Conservation (phyloP, 148 eudicot species). For the Heliamphora exappendiculata region DNA sequence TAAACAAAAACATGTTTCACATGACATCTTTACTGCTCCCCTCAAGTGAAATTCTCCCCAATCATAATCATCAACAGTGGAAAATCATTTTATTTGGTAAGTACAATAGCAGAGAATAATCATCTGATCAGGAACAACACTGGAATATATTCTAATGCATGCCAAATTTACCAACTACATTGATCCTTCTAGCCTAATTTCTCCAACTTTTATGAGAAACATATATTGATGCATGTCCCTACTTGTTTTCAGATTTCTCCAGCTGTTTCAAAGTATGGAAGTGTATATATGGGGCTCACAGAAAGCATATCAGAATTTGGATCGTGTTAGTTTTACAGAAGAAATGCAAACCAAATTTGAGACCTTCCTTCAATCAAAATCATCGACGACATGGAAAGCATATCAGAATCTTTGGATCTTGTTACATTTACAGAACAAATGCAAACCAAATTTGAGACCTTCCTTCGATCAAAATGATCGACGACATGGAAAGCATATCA, state of each 20-base stretch:
- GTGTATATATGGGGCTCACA: neutral
- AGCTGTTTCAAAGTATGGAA: neutral
- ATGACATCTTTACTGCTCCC: neutral
- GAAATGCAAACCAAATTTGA: too few species aligned
- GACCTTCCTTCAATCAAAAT: too few species aligned
- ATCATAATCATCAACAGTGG: neutral
- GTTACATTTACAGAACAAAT: too few species aligned
- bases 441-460: too few species aligned
- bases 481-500: slow-evolving; percentile 6
- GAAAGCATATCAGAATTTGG: neutral
- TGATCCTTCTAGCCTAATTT: neutral
- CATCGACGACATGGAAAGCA: too few species aligned
- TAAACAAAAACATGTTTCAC: too few species aligned
- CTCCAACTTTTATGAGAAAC: neutral
- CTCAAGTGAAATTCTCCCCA: neutral
- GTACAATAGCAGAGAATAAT: neutral
- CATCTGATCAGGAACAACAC: neutral
- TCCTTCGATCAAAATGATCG: too few species aligned
- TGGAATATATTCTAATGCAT: neutral
- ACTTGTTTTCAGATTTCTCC: neutral
- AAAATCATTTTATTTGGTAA: neutral
- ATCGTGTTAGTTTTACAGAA: too few species aligned
- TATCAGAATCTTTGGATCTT: neutral
- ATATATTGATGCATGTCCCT: neutral
- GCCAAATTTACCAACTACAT: neutral